A percentile compares a stretch with the other conserved stretches of the same genome.
phyloP scores from a whole-genome alignment of 306 rosid genomes.

The Vigna radiata region DNA sequence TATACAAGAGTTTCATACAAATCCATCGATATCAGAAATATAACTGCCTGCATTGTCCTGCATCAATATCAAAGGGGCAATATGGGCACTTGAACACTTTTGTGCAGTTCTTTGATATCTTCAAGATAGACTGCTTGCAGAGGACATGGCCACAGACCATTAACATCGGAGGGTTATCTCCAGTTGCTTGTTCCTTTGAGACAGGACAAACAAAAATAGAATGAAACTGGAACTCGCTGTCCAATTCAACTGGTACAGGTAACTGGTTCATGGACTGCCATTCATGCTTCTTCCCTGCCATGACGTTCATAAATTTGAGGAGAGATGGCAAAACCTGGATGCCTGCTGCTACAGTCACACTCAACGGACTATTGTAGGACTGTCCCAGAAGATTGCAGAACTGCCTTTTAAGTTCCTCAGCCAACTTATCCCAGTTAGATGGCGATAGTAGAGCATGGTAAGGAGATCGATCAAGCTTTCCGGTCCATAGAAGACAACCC shows the following conservation, averaged over 20 bases:
- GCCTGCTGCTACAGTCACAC: constrained; percentile 83
- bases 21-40: constrained; percentile 56
- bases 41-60: constrained; percentile 66
- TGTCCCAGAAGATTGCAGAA: constrained; percentile 87
- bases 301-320: constrained; percentile 79
- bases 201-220: constrained; percentile 96
- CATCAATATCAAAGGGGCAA: constrained; percentile 76
- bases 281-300: constrained; percentile 91
- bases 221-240: constrained; percentile 83
- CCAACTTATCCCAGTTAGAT: constrained; percentile 72
- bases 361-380: constrained; percentile 83
- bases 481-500: constrained; percentile 78
- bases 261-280: constrained; percentile 87
- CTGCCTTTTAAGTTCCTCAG: constrained; percentile 79
- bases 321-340: constrained; percentile 71
- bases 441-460: constrained; percentile 64
- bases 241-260: constrained; percentile 87
- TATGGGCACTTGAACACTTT: constrained; percentile 87
- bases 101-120: constrained; percentile 89
- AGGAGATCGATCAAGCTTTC: constrained; percentile 86
- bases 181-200: constrained; percentile 87
- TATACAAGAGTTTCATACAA: constrained; percentile 43
- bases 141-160: constrained; percentile 95
- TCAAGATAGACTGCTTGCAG: constrained; percentile 86
- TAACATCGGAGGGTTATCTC: constrained; percentile 91